Conservation (phyloP, 176 grass and related monocot species). For the Carex kokanica region DNA sequence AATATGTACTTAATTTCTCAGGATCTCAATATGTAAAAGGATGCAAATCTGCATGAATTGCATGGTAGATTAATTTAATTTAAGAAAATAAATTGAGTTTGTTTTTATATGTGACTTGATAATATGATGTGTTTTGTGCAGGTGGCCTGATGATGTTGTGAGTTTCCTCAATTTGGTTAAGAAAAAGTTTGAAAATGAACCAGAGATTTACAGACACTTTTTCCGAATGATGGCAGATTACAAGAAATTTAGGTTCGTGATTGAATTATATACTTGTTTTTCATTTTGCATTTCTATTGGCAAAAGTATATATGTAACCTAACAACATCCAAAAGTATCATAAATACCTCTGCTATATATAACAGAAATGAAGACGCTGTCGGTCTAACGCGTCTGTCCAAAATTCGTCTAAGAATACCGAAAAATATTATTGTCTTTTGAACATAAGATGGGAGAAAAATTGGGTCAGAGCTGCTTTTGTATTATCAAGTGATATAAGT, state of each 20-base stretch:
- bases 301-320: neutral
- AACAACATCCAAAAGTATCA: neutral
- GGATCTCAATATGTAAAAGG: neutral
- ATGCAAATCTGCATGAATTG: neutral
- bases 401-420: neutral
- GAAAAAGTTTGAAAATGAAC: neutral
- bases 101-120: neutral
- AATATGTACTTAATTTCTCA: neutral
- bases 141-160: neutral
- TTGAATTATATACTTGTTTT: neutral
- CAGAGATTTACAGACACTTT: neutral
- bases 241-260: neutral
- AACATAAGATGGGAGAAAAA: neutral
- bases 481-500: neutral
- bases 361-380: neutral
- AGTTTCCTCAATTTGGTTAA: neutral
- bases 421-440: neutral
- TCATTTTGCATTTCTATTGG: neutral
- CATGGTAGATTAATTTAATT: neutral
- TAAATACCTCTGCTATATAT: neutral
- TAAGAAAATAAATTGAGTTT: neutral
- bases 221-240: neutral
- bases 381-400: neutral
- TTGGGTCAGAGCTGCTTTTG: neutral
- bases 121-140: neutral